phyloP scores from a whole-genome alignment of 257 asterid genomes.

The Nicotiana benthamiana region DNA sequence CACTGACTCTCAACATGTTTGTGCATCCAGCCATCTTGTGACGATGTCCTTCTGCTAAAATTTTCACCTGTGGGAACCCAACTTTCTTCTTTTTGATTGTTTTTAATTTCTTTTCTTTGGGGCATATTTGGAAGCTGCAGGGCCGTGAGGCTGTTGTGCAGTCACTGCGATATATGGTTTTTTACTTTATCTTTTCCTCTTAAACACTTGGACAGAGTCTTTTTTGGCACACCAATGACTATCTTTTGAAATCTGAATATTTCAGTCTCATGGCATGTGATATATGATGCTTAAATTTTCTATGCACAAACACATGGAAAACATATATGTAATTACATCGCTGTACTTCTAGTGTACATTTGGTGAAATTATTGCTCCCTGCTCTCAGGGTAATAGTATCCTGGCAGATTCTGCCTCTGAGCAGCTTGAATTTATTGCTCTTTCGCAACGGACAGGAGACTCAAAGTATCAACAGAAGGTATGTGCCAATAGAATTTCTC shows the following conservation, averaged over 20 bases:
- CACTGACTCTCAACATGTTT: not conserved
- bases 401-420: slow-evolving; percentile 98
- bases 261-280: not conserved
- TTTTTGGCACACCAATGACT: not conserved
- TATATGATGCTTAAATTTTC: not conserved
- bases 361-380: slow-evolving; percentile 11
- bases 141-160: slow-evolving; percentile 2
- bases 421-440: slow-evolving; percentile 98
- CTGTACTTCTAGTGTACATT: not conserved
- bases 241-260: not conserved
- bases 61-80: not conserved
- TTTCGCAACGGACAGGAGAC: slow-evolving; percentile 94
- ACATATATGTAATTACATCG: not conserved
- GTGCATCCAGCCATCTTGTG: not conserved
- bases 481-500: not conserved
- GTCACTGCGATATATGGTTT: not conserved
- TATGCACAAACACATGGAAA: not conserved
- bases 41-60: not conserved
- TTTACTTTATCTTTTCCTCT: not conserved
- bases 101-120: not conserved
- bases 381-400: slow-evolving; percentile 79
- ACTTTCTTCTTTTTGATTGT: not conserved
- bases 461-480: slow-evolving; percentile 88
- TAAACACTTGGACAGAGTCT: not conserved
- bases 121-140: not conserved